These are phyloP conservation scores for Sporothrix humicola DNA, from an alignment of 2,329 filamentous ascomycete species.

Conservation along the genomic window DNA sequence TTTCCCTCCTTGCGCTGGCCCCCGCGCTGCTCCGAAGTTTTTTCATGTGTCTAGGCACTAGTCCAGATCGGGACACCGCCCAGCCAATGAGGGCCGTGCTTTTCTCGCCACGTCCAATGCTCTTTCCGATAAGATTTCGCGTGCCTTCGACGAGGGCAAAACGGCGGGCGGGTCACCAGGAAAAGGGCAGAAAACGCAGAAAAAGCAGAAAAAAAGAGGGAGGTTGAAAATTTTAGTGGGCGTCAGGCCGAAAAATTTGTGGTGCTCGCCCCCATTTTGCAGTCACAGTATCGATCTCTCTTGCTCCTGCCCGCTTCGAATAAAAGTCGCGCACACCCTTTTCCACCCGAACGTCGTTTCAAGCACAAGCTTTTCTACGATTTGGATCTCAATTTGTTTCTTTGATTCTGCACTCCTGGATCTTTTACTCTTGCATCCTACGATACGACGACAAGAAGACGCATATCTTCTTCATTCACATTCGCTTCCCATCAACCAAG, in stretches of 20 bases:
- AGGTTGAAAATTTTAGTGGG: conserved; percentile 31
- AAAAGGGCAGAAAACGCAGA: background rate
- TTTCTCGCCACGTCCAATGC: conserved; percentile 33
- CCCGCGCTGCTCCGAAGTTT: conserved; percentile 34
- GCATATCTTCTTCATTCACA: background rate
- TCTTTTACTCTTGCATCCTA: background rate
- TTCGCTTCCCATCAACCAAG: background rate
- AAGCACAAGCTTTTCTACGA: background rate
- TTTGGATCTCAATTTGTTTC: background rate
- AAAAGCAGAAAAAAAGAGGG: conserved; percentile 21
- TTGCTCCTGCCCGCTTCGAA: conserved; percentile 2
- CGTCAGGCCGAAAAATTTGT: conserved; percentile 25
- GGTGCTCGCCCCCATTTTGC: background rate
- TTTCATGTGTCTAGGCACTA: conserved; percentile 33
- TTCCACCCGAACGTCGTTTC: conserved; percentile 5
- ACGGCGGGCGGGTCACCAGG: background rate
- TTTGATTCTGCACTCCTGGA: background rate
- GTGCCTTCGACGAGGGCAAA: conserved; percentile 30
- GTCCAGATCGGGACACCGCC: background rate
- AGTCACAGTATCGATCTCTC: background rate
- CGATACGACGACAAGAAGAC: background rate
- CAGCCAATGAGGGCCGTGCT: conserved; percentile 32
- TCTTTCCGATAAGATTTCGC: conserved; percentile 42
- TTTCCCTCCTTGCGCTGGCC: background rate
- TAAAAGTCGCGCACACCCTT: conserved; percentile 30